These are phyloP conservation scores for Closterium sp. DNA, from an alignment of 139 green algal genomes.

Conservation along the genomic window DNA sequence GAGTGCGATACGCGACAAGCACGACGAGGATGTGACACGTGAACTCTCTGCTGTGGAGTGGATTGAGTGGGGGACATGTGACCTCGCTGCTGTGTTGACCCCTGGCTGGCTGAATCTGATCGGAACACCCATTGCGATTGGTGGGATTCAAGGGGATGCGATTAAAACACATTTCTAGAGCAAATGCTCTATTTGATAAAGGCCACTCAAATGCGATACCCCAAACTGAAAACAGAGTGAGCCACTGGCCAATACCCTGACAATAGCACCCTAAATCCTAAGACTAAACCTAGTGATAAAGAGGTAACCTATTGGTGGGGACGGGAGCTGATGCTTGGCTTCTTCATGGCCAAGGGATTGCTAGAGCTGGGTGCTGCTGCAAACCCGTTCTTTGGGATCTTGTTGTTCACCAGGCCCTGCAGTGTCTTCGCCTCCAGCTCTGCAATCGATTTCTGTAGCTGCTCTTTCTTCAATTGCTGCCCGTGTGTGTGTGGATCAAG, in stretches of 20 bases:
- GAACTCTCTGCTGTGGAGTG: too few relatives aligned
- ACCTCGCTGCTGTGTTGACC: too few relatives aligned
- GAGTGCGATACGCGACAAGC: too few relatives aligned
- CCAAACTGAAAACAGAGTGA: not conserved
- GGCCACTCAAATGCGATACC: too few relatives aligned
- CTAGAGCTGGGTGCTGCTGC: not conserved
- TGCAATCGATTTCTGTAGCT: slow-evolving; percentile 14
- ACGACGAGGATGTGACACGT: too few relatives aligned
- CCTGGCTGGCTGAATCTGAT: not conserved
- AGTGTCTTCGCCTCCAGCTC: slow-evolving; percentile 7
- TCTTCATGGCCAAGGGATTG: not conserved
- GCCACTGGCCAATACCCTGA: not conserved
- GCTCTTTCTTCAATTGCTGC: slow-evolving; percentile 12
- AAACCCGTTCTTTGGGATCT: not conserved
- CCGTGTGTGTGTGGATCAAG: not conserved
- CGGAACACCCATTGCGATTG: too few relatives aligned
- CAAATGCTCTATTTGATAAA: too few relatives aligned
- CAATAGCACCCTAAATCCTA: not conserved
- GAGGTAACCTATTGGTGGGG: not conserved
- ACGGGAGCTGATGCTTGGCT: not conserved
- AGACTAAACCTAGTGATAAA: not conserved
- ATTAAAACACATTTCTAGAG: too few relatives aligned
- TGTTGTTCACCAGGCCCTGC: not conserved
- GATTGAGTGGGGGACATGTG: too few relatives aligned
- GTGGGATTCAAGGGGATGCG: too few relatives aligned